Evolutionary conservation across 495 filamentous ascomycete species (phyloP).

Genomic region (Friedmanniomyces simplex): DNA sequence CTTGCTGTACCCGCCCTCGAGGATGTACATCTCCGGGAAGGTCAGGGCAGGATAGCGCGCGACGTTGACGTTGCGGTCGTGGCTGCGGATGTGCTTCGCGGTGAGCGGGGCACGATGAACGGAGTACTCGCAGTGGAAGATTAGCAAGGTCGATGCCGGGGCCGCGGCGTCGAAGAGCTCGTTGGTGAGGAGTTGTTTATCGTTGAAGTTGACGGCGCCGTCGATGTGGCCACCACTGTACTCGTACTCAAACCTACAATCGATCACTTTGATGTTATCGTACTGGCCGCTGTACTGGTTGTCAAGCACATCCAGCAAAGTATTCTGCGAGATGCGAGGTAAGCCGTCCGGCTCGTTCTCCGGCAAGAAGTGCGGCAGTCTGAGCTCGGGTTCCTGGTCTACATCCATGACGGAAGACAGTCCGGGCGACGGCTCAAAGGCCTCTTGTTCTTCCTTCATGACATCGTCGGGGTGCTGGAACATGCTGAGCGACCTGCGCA

Average conservation of each 20-base stretch:
- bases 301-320: slow-evolving; percentile 75
- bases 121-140: slow-evolving; percentile 98
- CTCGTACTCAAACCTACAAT: slow-evolving; percentile 98
- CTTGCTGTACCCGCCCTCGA: slow-evolving; percentile 89
- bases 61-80: slow-evolving; percentile 73
- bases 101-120: slow-evolving; percentile 89
- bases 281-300: slow-evolving; percentile 66
- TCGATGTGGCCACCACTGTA: slow-evolving; percentile 94
- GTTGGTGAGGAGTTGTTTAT: slow-evolving; percentile 73
- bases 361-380: slow-evolving; percentile 74
- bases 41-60: slow-evolving; percentile 75
- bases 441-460: slow-evolving; percentile 56
- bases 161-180: slow-evolving; percentile 57
- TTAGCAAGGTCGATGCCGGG: slow-evolving; percentile 61
- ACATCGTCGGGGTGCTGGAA: slow-evolving; percentile 86
- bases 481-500: slow-evolving; percentile 90
- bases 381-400: slow-evolving; percentile 53
- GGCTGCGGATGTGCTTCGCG: slow-evolving; percentile 73
- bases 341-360: slow-evolving; percentile 73
- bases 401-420: slow-evolving; percentile 70
- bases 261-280: slow-evolving; percentile 71
- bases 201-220: slow-evolving; percentile 87
- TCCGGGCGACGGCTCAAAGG: slow-evolving; percentile 39
- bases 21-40: slow-evolving; percentile 93
- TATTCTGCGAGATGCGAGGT: slow-evolving; percentile 72